Conservation (phyloP, 2,329 filamentous ascomycete genomes). For the Mariannaea sp. region DNA sequence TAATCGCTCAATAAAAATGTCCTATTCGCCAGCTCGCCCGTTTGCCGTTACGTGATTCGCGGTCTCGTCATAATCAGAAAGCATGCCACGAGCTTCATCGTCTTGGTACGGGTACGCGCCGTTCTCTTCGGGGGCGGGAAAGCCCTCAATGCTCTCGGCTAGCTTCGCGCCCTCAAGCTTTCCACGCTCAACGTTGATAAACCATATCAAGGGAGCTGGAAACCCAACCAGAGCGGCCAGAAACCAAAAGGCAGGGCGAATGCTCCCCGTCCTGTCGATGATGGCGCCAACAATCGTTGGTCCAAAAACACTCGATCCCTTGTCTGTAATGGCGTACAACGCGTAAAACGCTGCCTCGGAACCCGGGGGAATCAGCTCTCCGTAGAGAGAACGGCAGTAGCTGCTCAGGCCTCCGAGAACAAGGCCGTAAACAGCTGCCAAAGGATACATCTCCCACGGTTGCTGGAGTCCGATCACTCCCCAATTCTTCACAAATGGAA, state of each 20-base stretch:
- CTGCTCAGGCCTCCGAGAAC: constrained; percentile 91
- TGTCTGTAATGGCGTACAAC: constrained; percentile 96
- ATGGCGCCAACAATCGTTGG: constrained; percentile 93
- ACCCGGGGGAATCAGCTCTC: constrained; percentile 90
- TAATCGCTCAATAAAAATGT: constrained; percentile 2
- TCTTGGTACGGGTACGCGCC: constrained; percentile 25
- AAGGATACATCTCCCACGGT: constrained; percentile 94
- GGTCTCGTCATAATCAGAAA: constrained; percentile 37
- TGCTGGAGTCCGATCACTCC: constrained; percentile 87
- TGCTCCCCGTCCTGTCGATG: constrained; percentile 81
- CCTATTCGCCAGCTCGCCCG: constrained; percentile 14
- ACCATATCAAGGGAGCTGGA: constrained; percentile 81
- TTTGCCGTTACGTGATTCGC: constrained; percentile 23
- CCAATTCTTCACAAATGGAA: constrained; percentile 75
- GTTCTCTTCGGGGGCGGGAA: constrained; percentile 42
- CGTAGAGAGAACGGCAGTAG: constrained; percentile 91
- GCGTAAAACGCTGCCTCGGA: constrained; percentile 97
- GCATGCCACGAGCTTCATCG: constrained; percentile 37
- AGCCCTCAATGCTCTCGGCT: constrained; percentile 62
- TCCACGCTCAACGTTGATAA: constrained; percentile 83
- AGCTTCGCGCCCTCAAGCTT: constrained; percentile 70
- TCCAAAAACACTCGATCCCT: constrained; percentile 91
- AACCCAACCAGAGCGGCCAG: constrained; percentile 82
- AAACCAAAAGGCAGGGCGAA: constrained; percentile 90
- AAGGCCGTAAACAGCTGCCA: constrained; percentile 89